Base-by-base conservation (phyloP, 768 basidiomycete species). In the Lactarius hengduanensis region DNA sequence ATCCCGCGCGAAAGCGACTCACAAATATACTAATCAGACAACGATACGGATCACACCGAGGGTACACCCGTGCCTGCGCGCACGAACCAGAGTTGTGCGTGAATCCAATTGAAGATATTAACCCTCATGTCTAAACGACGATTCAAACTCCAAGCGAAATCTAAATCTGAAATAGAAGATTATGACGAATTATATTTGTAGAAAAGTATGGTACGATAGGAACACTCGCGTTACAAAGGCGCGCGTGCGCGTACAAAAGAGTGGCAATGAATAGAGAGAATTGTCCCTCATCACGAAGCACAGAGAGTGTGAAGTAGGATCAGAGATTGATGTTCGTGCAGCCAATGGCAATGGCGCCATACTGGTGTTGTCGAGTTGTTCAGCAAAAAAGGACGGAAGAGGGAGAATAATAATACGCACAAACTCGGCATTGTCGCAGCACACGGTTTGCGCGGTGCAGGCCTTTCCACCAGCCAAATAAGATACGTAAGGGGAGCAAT, bases 251-350 rank as follows among this genome's bases (percentile, higher is more conserved):
- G 38, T 63, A 47, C 56, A 62, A 66, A 67, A 59, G 66, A 67
- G 41, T 54, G 66, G 34, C 18, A 47, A 50, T 54, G 58, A 53
- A 67, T 57, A 54, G 66, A 66, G 22, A 62, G 56, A 63, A 54
- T 30, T 61, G n/a, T 62, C 34, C 34, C 56, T 28, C 38, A 43
- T 47, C 38, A 40, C 34, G 32, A 26, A 32, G 16, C 30, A 30
- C 28, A 56, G 7, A 32, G n/a, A 32, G 22, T 4, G 16, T 0
- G 28, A 34, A 56, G 54, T 47, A 56, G 32, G 55, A 26, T 26
- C 2, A 18, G 56, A 34, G 2, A 32, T 57, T 10, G 8, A n/a
- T 3, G 28, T 20, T 30, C 18, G 56, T 18, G 32, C 56, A 57
- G 13, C 56, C 56, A 26, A 57, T 2, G 30, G 56, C 18, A 20